Percentiles rank a stretch among this genome's conserved stretches.
phyloP scores from a whole-genome alignment of 345 rosid genomes.

The Citrus medica region DNA sequence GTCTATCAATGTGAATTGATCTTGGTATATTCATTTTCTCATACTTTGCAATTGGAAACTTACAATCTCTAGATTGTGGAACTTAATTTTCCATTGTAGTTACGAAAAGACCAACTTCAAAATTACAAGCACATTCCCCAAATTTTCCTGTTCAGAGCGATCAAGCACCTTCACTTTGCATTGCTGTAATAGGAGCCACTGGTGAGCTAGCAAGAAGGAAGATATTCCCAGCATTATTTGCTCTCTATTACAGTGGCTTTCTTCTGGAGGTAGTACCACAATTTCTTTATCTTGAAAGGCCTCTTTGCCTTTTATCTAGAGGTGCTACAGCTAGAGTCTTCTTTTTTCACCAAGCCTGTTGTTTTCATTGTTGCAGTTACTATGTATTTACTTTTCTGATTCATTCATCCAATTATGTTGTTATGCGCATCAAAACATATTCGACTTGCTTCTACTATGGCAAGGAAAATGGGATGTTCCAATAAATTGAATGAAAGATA shows the following conservation, averaged over 20 bases:
- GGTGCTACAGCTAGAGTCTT: background rate
- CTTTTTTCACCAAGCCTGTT: background rate
- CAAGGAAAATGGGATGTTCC: too few relatives aligned
- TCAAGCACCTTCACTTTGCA: conserved; percentile 53
- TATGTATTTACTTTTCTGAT: background rate
- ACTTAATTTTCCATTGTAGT: too few relatives aligned
- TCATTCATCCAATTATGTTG: background rate
- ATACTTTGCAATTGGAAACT: too few relatives aligned
- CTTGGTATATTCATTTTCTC: background rate
- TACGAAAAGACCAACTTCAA: too few relatives aligned
- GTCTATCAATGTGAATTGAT: background rate
- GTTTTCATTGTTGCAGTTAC: background rate
- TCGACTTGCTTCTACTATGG: too few relatives aligned
- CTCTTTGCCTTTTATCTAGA: background rate
- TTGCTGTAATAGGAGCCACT: conserved; percentile 76
- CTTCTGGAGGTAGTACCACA: conserved; percentile 59
- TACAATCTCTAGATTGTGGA: too few relatives aligned
- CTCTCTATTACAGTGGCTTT: conserved; percentile 72
- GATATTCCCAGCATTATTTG: conserved; percentile 74
- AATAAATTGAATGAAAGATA: too few relatives aligned
- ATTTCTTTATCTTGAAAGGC: background rate
- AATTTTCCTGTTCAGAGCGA: conserved; percentile 25
- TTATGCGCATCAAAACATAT: too few relatives aligned
- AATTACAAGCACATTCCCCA: too few relatives aligned
- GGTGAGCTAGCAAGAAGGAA: conserved; percentile 68